A percentile compares a stretch with the other conserved stretches of the same genome.
phyloP scores from a whole-genome alignment of 2,329 filamentous ascomycete species.

The Alternaria atra region DNA sequence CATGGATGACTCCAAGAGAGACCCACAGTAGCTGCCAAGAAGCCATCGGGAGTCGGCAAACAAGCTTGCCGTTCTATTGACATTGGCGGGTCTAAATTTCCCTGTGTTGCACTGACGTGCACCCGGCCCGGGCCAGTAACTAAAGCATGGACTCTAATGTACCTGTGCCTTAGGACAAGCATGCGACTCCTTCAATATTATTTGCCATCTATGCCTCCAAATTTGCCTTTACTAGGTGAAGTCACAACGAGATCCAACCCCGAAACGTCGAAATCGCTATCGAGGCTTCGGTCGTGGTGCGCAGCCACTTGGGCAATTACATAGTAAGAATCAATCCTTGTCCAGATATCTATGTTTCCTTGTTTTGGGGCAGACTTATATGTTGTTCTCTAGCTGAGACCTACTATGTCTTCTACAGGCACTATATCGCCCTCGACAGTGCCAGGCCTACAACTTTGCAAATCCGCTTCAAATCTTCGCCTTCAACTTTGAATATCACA shows the following conservation, averaged over 20 bases:
- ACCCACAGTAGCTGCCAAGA: neutral
- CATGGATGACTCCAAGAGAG: neutral
- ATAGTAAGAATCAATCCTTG: neutral
- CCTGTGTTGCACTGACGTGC: neutral
- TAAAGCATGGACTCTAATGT: neutral
- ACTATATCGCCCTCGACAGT: neutral
- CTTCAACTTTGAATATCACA: neutral
- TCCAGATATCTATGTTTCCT: neutral
- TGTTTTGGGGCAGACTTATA: too few species aligned
- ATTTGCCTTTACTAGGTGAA: neutral
- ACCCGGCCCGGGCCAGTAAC: neutral
- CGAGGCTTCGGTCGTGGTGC: neutral
- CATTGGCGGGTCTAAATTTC: neutral
- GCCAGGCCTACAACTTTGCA: neutral
- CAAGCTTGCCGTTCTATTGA: neutral
- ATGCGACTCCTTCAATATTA: neutral
- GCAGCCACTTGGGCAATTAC: neutral
- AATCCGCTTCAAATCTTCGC: neutral
- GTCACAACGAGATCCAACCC: neutral
- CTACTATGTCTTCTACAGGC: neutral
- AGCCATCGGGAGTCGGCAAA: neutral
- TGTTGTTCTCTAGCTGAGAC: neutral
- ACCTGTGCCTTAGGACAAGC: neutral
- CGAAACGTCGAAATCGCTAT: neutral
- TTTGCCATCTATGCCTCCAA: neutral